Conservation (phyloP, 805 yeast genomes). For the Zygosaccharomyces bailii region DNA sequence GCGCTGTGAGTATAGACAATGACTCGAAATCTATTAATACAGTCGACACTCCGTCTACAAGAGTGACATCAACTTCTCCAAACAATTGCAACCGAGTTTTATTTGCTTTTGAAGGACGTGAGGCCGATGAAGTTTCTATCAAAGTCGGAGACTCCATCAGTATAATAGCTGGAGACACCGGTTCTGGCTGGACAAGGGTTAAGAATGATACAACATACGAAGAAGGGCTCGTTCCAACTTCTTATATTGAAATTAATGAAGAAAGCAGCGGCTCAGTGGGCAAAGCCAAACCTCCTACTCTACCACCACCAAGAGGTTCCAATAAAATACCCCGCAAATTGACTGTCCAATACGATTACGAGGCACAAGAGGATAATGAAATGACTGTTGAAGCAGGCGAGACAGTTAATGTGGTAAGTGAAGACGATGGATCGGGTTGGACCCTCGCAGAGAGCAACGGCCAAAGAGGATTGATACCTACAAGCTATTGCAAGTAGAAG, state of each 20-base stretch:
- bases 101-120: slow-evolving; percentile 63
- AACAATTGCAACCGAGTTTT: slow-evolving; percentile 45
- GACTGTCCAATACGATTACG: slow-evolving; percentile 71
- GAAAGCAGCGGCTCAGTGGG: slow-evolving; percentile 12
- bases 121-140: slow-evolving; percentile 70
- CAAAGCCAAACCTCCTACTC: slow-evolving; percentile 67
- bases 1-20: slow-evolving; percentile 11
- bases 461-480: slow-evolving; percentile 67
- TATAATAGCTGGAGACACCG: slow-evolving; percentile 70
- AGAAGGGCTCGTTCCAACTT: slow-evolving; percentile 81
- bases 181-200: slow-evolving; percentile 88
- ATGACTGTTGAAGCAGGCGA: slow-evolving; percentile 71
- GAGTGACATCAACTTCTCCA: slow-evolving; percentile 6
- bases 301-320: slow-evolving; percentile 62
- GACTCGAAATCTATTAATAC: slow-evolving; percentile 13
- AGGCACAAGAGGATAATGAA: slow-evolving; percentile 78
- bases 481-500: slow-evolving; percentile 55
- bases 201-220: slow-evolving; percentile 43
- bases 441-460: slow-evolving; percentile 83
- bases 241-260: slow-evolving; percentile 56
- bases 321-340: slow-evolving; percentile 40
- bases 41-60: slow-evolving; percentile 12
- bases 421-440: slow-evolving; percentile 88
- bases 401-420: slow-evolving; percentile 59
- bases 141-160: slow-evolving; percentile 56